phyloP scores from a whole-genome alignment of 345 rosid genomes.

The Salix udensis region DNA sequence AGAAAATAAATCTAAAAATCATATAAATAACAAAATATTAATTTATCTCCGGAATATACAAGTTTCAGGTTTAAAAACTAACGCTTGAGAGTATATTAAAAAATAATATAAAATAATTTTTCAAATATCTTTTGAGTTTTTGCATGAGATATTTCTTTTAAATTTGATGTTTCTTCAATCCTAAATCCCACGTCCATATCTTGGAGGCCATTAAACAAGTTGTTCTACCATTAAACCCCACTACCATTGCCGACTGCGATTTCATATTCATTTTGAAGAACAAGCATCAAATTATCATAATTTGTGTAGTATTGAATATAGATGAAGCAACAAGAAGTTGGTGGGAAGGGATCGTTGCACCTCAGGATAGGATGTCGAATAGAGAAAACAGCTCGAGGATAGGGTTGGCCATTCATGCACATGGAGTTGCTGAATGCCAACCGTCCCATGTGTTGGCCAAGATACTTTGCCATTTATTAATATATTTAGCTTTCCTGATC shows the following conservation, averaged over 20 bases:
- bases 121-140: no score
- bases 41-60: no score
- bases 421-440: conserved; percentile 7
- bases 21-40: no score
- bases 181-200: no score
- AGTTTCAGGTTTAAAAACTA: no score
- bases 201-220: not conserved
- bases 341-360: not conserved
- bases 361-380: conserved; percentile 5
- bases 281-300: not conserved
- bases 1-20: no score
- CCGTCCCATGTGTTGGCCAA: conserved; percentile 12
- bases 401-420: conserved; percentile 17
- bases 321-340: not conserved
- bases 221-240: not conserved
- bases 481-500: conserved; percentile 17
- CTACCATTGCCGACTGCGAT: not conserved
- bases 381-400: conserved; percentile 7
- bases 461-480: not conserved
- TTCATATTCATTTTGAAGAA: not conserved
- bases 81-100: no score
- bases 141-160: no score
- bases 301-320: no score
- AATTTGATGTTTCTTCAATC: no score
- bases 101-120: no score